These are phyloP conservation scores for Gremmenia infestans DNA, from an alignment of 2,329 filamentous ascomycete genomes.

Conservation along the genomic window DNA sequence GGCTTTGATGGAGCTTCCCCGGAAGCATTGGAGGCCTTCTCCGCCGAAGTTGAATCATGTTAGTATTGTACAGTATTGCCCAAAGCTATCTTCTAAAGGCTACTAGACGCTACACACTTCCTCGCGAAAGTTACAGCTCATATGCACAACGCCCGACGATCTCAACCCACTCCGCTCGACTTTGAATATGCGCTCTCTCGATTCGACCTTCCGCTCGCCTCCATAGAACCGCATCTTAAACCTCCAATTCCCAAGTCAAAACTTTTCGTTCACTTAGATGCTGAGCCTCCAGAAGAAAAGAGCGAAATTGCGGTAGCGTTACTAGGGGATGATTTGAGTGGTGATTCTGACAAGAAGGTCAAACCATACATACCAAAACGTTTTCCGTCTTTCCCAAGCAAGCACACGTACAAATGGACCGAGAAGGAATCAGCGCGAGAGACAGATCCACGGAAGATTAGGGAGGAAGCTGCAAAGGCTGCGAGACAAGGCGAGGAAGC, in stretches of 20 bases:
- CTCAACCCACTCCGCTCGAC: constrained; percentile 50
- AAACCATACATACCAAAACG: constrained; percentile 52
- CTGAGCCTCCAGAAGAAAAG: constrained; percentile 35
- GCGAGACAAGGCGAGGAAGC: constrained; percentile 60
- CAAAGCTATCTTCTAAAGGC: constrained; percentile 8
- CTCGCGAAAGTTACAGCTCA: constrained; percentile 27
- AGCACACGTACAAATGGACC: constrained; percentile 59
- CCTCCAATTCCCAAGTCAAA: constrained; percentile 42
- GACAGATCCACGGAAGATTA: constrained; percentile 51
- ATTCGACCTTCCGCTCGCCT: constrained; percentile 47
- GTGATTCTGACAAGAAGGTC: constrained; percentile 49
- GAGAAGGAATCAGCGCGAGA: constrained; percentile 42
- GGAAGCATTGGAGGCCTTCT: constrained; percentile 56
- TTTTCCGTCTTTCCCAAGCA: constrained; percentile 59
- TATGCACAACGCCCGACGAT: constrained; percentile 37
- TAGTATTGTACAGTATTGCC: constrained; percentile 26
- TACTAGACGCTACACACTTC: constrained; percentile 28
- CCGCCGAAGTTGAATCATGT: constrained; percentile 54
- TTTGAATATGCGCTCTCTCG: constrained; percentile 49
- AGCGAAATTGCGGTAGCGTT: constrained; percentile 38
- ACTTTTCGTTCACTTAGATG: constrained; percentile 31
- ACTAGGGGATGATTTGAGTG: constrained; percentile 51
- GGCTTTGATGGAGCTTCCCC: constrained; percentile 52
- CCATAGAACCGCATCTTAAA: constrained; percentile 51
- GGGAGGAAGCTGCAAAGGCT: constrained; percentile 54